Evolutionary conservation across 1,139 yeast genomes (phyloP), one percentile per base, ranked within the genome.

Genomic region (Chernovozyma aurita): DNA sequence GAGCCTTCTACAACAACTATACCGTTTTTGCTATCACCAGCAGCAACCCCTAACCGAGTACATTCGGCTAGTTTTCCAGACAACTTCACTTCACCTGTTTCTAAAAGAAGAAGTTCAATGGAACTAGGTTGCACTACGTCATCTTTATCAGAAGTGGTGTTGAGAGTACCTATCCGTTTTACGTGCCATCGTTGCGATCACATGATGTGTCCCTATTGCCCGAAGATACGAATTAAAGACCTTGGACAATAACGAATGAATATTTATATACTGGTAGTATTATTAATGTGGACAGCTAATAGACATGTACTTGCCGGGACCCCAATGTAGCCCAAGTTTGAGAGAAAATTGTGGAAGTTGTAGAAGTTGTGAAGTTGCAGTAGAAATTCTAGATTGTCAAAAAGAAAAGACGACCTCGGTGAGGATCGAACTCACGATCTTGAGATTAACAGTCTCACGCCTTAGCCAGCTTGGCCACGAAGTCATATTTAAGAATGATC

Each of bases 361-460:
- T 22, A 22, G 25, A 22, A 22, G 25, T 22, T 22, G 12, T 22
- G 25, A n/a, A n/a, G n/a, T n/a, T n/a, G n/a, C n/a, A n/a, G n/a
- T n/a, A n/a, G n/a, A n/a, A n/a, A n/a, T n/a, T n/a, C n/a, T n/a
- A n/a, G n/a, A n/a, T n/a, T n/a, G n/a, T n/a, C n/a, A n/a, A n/a
- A n/a, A n/a, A n/a, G n/a, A n/a, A n/a, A n/a, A n/a, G n/a, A n/a
- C n/a, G n/a, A n/a, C n/a, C n/a, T n/a, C n/a, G n/a, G n/a, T n/a
- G n/a, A n/a, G n/a, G n/a, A n/a, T n/a, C n/a, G n/a, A n/a, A n/a
- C n/a, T 70, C 75, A 55, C 76, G 75, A 70, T 70, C 76, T 70
- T 63, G 62, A 68, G 75, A 70, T 70, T 67, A 70, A 70, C 76
- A 70, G 76, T 70, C 76, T 67, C 62, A 67, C 76, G 76, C 76